Evolutionary conservation across 305 asterid genomes (phyloP).

Genomic region (Nicotiana rustica): DNA sequence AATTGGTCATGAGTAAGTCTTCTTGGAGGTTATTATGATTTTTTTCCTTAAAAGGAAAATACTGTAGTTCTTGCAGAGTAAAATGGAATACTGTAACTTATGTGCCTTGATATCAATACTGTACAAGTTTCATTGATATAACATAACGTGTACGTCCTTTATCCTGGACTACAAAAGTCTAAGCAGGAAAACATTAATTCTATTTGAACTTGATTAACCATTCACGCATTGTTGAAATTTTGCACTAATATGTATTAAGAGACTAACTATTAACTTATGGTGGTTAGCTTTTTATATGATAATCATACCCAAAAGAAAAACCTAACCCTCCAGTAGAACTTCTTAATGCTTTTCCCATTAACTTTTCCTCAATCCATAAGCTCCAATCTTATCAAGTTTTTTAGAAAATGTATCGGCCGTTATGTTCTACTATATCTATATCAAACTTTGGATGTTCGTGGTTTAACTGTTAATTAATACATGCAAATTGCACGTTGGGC

Average conservation of each 20-base stretch:
- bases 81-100: neutral
- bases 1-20: conserved; percentile 72
- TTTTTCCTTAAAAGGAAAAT: neutral
- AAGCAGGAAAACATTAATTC: neutral
- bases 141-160: neutral
- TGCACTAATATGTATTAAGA: neutral
- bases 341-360: neutral
- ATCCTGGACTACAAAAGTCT: conserved; percentile 2
- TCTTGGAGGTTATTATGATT: neutral
- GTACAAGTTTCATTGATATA: neutral
- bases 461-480: neutral
- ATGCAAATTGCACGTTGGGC: neutral
- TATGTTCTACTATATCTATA: conserved; percentile 8
- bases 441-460: neutral
- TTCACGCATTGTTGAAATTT: conserved; percentile 18
- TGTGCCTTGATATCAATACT: neutral
- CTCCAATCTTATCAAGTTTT: neutral
- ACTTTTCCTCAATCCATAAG: neutral
- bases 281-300: neutral
- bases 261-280: neutral
- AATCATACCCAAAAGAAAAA: neutral
- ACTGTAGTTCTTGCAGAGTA: conserved; percentile 16
- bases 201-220: neutral
- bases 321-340: neutral
- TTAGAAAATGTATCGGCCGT: neutral